These are phyloP conservation scores for Aspergillus incahuasiensis DNA, from an alignment of 495 filamentous ascomycete species.

Conservation along the genomic window DNA sequence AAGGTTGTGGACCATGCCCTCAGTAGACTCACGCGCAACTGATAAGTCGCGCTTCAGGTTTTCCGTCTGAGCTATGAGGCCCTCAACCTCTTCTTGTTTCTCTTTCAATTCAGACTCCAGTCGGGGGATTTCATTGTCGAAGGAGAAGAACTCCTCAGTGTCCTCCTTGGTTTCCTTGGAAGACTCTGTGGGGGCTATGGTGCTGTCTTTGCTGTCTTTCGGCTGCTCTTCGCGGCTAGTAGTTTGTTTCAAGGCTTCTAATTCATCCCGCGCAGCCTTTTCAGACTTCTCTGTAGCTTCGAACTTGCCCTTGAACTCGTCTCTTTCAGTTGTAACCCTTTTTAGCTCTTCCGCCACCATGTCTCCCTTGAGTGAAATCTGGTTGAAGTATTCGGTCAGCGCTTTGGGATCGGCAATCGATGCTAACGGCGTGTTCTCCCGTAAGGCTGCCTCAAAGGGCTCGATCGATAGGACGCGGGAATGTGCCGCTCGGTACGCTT, in stretches of 20 bases:
- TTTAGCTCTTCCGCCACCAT: conserved; percentile 94
- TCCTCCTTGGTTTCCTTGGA: conserved; percentile 32
- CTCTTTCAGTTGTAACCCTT: conserved; percentile 74
- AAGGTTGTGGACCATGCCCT: conserved; percentile 58
- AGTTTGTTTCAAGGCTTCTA: conserved; percentile 45
- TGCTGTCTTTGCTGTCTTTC: conserved; percentile 13
- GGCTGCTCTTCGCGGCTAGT: conserved; percentile 21
- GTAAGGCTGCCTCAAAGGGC: conserved; percentile 83
- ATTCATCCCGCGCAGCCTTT: conserved; percentile 51
- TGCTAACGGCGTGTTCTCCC: conserved; percentile 85
- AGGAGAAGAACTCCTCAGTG: conserved; percentile 83
- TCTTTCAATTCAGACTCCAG: conserved; percentile 57
- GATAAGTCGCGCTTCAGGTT: conserved; percentile 49
- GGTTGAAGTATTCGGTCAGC: conserved; percentile 89
- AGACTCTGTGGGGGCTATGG: background rate
- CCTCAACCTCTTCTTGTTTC: conserved; percentile 60
- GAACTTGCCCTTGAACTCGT: conserved; percentile 70
- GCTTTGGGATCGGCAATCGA: conserved; percentile 81
- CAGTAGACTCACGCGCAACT: conserved; percentile 59
- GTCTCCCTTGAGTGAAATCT: conserved; percentile 77
- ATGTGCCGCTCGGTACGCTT: conserved; percentile 87
- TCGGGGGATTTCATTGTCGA: conserved; percentile 68
- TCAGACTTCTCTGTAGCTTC: conserved; percentile 64
- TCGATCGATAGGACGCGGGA: conserved; percentile 79
- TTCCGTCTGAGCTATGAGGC: conserved; percentile 58